Base-by-base conservation (phyloP, 352 stramenopile species). In the Phytophthora melonis region DNA sequence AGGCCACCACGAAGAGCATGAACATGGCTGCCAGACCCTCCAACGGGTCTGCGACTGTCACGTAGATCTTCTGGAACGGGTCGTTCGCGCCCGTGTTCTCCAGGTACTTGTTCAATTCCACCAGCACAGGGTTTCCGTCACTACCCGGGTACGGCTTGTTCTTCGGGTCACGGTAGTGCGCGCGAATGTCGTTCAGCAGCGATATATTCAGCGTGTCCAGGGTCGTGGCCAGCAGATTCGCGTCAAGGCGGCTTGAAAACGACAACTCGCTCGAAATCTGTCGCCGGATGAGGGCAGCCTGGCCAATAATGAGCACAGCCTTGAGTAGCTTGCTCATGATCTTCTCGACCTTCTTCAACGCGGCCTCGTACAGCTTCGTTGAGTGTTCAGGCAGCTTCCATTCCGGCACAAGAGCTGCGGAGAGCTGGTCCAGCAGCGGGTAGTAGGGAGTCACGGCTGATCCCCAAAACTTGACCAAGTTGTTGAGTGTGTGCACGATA, bases 51-150 rank as follows among this genome's bases (percentile, higher is more conserved):
- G 96, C 90, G n/a, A 97, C 93, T 5, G 88, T 97, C 71, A 98
- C 93, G 76, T 98, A 99, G 53, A 98, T 96, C 73, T 98, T 98
- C 69, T 97, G 84, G 72, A 98, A 93, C 39, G 95, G 95, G 72
- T 99, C 94, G 39, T 97, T 97, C 27, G 92, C 79, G 39, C 96
- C 96, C 53, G 93, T 96, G 65, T 97, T 96, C 69, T 97, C 91
- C 47, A 98, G 67, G 47, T 98, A 94, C 63, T 97, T 97, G 78
- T 97, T 96, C 34, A 98, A 80, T 68, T 97, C 89, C 14, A 96
- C 86, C 27, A 98, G 79, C 55, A 98, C 89, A 30, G 91, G 87
- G 61, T 97, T 95, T 14, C 83, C 82, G 45, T 93, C 87, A 21
- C 63, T 91, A 18, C 85, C 84, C 11, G 90, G 92, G 66, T 97